These are phyloP conservation scores for Podospora tetraspora DNA, from an alignment of 495 filamentous ascomycete genomes.

Conservation along the genomic window DNA sequence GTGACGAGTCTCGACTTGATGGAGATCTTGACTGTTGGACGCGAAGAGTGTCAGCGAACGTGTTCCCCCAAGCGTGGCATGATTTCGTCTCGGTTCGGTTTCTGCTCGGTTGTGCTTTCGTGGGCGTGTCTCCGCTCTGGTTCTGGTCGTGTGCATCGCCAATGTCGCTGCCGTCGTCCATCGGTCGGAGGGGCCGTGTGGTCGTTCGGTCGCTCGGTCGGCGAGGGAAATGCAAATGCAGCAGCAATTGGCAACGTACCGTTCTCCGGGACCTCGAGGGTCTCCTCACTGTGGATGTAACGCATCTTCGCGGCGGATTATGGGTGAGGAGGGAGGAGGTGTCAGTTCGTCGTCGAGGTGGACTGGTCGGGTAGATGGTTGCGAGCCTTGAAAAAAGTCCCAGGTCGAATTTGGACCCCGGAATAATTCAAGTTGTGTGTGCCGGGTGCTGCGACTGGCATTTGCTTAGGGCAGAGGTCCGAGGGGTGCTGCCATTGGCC, in stretches of 20 bases:
- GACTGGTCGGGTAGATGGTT: slow-evolving; percentile 25
- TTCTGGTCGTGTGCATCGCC: slow-evolving; percentile 2
- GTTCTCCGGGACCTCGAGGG: slow-evolving; percentile 87
- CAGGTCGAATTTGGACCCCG: slow-evolving; percentile 34
- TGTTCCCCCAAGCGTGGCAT: background rate
- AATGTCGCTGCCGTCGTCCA: slow-evolving; percentile 1
- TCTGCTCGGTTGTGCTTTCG: background rate
- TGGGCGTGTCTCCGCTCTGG: background rate
- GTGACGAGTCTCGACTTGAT: slow-evolving; percentile 95
- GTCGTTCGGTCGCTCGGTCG: slow-evolving; percentile 1
- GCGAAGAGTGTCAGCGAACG: slow-evolving; percentile 37
- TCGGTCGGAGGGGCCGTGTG: background rate
- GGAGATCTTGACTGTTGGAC: slow-evolving; percentile 75
- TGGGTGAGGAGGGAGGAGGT: slow-evolving; percentile 35
- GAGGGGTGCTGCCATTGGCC: slow-evolving; percentile 24
- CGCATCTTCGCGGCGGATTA: slow-evolving; percentile 67
- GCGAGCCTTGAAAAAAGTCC: slow-evolving; percentile 28
- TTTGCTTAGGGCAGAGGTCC: slow-evolving; percentile 30
- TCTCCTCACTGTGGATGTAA: slow-evolving; percentile 97
- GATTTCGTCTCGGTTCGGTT: background rate
- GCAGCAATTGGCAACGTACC: slow-evolving; percentile 59
- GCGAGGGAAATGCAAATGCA: slow-evolving; percentile 8
- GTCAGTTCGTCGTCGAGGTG: slow-evolving; percentile 34
- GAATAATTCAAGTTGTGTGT: slow-evolving; percentile 39
- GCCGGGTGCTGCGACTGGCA: slow-evolving; percentile 21